Evolutionary conservation across 495 filamentous ascomycete genomes (phyloP), one percentile per base, ranked within the genome.

Genomic region (Lasiosphaeriaceae sp.): DNA sequence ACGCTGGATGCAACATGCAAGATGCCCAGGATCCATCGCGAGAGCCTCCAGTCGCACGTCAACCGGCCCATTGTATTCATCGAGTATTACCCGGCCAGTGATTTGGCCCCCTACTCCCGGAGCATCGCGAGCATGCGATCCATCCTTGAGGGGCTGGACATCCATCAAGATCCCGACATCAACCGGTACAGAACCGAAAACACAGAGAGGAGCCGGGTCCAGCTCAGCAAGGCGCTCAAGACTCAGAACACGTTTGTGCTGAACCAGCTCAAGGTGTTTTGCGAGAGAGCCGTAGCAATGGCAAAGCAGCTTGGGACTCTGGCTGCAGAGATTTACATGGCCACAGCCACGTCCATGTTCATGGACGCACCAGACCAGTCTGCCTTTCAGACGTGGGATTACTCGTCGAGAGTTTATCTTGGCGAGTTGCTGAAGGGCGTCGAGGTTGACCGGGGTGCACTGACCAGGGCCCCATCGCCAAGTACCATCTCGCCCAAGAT

Each of bases 81-180:
- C 12, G 87, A 83, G 56, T 41, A 34, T 11, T 39, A 39, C 34
- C 6, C 12, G 11, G 0, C 12, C 2, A 37, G 46, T 0, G 49
- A 44, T 17, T 21, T 8, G 11, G 9, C 3, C 17, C 12, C 9
- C 19, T 7, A 22, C 16, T 5, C 7, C 12, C n/a, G 29, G 12
- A 41, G 59, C 37, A 47, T 68, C 47, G 47, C 55, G 16, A 67
- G 64, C 46, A 56, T 68, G 22, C 21, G 19, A 43, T 37, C 52
- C 22, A 71, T 71, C 0, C 74, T 65, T 43, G 20, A 47, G 17
- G 44, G 47, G 14, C 75, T 83, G 52, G 77, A 84, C 50, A 77
- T 90, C 12, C 57, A 66, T 21, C 61, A 80, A 20, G 88, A 92
- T 60, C 88, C 88, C 1, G 89, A 80, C 57, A 71, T 90, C n/a